Percentiles rank a stretch among this genome's conserved stretches.
phyloP scores from a whole-genome alignment of 768 basidiomycete genomes.

The Suillus brevipes region DNA sequence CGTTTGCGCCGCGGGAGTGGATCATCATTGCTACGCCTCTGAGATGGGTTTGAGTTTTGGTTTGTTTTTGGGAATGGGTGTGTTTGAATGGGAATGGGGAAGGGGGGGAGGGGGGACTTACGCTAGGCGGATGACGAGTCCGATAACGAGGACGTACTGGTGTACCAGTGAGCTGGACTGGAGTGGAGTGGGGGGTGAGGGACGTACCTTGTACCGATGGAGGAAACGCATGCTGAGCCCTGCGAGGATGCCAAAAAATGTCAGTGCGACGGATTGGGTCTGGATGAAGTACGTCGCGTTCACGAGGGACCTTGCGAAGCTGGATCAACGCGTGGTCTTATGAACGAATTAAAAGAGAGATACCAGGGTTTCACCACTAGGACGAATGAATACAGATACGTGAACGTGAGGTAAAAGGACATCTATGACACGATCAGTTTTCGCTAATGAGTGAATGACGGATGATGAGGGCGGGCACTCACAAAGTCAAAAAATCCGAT shows the following conservation, averaged over 20 bases:
- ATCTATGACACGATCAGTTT: no score
- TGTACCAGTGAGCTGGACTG: neutral
- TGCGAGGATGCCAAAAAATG: conserved; percentile 61
- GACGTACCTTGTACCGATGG: conserved; percentile 54
- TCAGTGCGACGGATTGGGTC: conserved; percentile 58
- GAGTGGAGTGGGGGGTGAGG: neutral
- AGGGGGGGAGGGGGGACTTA: conserved; percentile 20
- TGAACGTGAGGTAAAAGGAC: conserved; percentile 68
- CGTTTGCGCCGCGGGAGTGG: conserved; percentile 62
- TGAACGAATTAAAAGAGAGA: no score
- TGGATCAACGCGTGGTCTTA: neutral
- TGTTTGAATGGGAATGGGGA: no score
- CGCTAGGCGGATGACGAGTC: conserved; percentile 59
- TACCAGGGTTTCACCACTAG: conserved; percentile 52
- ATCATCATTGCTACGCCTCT: conserved; percentile 71
- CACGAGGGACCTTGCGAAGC: conserved; percentile 47
- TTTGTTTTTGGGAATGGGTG: no score
- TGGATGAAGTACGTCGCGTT: conserved; percentile 65
- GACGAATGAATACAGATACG: conserved; percentile 74
- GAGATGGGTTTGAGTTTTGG: neutral
- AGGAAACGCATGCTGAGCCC: conserved; percentile 56
- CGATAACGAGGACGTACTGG: conserved; percentile 52
- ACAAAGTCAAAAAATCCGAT: conserved; percentile 71
- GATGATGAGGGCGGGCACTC: conserved; percentile 12
- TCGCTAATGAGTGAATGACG: no score